These are phyloP conservation scores for Penicillium sp. DNA, from an alignment of 2,329 filamentous ascomycete species.

Conservation along the genomic window DNA sequence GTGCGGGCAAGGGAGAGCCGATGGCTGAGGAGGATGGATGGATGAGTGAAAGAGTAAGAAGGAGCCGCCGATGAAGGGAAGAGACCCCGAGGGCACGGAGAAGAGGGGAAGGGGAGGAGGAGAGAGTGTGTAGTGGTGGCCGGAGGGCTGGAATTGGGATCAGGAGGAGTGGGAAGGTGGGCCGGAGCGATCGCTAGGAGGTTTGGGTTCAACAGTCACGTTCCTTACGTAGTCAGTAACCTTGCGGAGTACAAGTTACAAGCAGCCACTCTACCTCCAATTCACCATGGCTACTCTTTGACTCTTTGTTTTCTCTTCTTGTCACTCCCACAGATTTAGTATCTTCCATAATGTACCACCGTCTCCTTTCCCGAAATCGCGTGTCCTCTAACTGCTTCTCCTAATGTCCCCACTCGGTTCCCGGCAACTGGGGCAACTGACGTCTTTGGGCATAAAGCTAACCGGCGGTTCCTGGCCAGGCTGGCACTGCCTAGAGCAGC, in stretches of 20 bases:
- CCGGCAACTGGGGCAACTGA: constrained; percentile 24
- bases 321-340: not conserved
- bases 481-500: not conserved
- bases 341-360: not conserved
- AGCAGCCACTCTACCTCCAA: not conserved
- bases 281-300: not conserved
- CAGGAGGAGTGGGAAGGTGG: constrained; percentile 27
- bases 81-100: constrained; percentile 5
- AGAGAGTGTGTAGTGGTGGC: constrained; percentile 9
- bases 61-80: constrained; percentile 5
- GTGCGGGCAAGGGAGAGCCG: constrained; percentile 14
- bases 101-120: not conserved
- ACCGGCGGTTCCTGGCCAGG: constrained; percentile 15
- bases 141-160: constrained; percentile 17
- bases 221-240: constrained; percentile 24
- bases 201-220: constrained; percentile 21
- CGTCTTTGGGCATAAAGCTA: constrained; percentile 27
- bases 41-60: constrained; percentile 3
- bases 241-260: not conserved
- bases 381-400: not conserved
- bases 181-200: constrained; percentile 26
- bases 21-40: constrained; percentile 4
- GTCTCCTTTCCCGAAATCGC: not conserved
- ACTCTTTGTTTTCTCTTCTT: not conserved
- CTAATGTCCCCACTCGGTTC: constrained; percentile 17